A percentile compares a stretch with the other conserved stretches of the same genome.
Evolutionary conservation across 805 yeast genomes (phyloP).

Genomic region (Hanseniaspora lachancei): DNA sequence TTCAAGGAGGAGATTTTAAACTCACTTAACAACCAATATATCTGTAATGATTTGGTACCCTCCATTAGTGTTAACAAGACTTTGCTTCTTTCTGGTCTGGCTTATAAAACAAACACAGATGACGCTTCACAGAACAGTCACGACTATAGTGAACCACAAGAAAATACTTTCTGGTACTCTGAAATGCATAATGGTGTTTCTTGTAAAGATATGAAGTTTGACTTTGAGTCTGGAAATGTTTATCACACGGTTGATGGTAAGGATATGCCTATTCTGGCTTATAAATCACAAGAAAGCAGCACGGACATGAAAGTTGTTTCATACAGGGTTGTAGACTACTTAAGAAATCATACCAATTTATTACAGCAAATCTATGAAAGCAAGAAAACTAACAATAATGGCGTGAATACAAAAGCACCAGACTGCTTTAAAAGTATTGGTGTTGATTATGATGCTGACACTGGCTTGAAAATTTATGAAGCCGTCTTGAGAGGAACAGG

Average conservation of each 20-base stretch:
- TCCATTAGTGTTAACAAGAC: slow-evolving; percentile 22
- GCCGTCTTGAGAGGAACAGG: slow-evolving; percentile 31
- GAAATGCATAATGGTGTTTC: slow-evolving; percentile 17
- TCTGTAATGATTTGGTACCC: slow-evolving; percentile 38
- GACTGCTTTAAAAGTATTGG: neutral
- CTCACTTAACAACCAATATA: slow-evolving; percentile 34
- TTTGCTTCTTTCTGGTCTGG: slow-evolving; percentile 20
- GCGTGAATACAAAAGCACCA: slow-evolving; percentile 3
- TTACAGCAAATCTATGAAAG: slow-evolving; percentile 12
- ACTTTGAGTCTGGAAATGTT: neutral
- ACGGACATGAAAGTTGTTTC: slow-evolving; percentile 19
- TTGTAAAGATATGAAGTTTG: slow-evolving; percentile 18
- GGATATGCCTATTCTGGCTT: neutral
- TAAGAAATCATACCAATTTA: slow-evolving; percentile 11
- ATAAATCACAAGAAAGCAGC: neutral
- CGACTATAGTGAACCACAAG: neutral
- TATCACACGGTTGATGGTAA: neutral
- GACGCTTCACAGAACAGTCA: neutral
- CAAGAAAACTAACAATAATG: slow-evolving; percentile 16
- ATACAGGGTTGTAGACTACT: slow-evolving; percentile 11
- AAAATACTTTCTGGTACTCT: neutral
- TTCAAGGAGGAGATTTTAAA: slow-evolving; percentile 32
- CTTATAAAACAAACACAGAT: slow-evolving; percentile 6
- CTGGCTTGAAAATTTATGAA: slow-evolving; percentile 14
- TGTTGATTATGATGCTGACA: neutral